Evolutionary conservation across 179 eudicot species (phyloP), one percentile per base, ranked within the genome.

Genomic region (Vitellaria paradoxa): DNA sequence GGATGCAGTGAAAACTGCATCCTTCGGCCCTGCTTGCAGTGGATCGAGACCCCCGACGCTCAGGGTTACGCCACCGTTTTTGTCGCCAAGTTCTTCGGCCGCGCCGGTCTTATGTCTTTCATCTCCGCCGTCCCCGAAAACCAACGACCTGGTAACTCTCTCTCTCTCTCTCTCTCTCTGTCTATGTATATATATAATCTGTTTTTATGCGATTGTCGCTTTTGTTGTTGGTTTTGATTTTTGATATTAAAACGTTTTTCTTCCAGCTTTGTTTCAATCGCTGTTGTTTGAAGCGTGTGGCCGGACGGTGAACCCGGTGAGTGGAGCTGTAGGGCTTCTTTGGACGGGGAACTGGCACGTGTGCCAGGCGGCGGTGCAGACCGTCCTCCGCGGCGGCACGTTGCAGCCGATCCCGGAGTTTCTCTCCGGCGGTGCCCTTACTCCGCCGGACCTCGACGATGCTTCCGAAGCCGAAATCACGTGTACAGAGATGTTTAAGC

Each of bases 41-140:
- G 82, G 82, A 80, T 80, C 49, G 68, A 80, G 7, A 55, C 64
- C 18, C 78, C 82, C 20, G 78, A 74, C 62, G 46, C 82, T 75
- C 82, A 80, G 61, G 78, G 70, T 1, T 74, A 80, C 78, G 82
- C 82, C 79, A 80, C 82, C 64, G 75, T 80, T 37, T 80, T 80
- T 49, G 75, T 80, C 10, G 82, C 82, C 65, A 80, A 80, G 53
- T 80, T 80, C 75, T 80, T 73, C 64, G 82, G 82, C 55, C 82
- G 82, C 63, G 82, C 82, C 75, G 82, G 82, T 24, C 82, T 80
- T 70, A 75, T 80, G 78, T 68, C 74, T 11, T 80, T 80, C 68
- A 60, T 80, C 70, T 73, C 73, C 82, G 69, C 78, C 69, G 82
- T 74, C 14, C 82, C 82, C 7, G 70, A 68, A 18, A 7, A 42